Evolutionary conservation across 2,329 filamentous ascomycete genomes (phyloP).

Genomic region (Dothistroma septosporum): DNA sequence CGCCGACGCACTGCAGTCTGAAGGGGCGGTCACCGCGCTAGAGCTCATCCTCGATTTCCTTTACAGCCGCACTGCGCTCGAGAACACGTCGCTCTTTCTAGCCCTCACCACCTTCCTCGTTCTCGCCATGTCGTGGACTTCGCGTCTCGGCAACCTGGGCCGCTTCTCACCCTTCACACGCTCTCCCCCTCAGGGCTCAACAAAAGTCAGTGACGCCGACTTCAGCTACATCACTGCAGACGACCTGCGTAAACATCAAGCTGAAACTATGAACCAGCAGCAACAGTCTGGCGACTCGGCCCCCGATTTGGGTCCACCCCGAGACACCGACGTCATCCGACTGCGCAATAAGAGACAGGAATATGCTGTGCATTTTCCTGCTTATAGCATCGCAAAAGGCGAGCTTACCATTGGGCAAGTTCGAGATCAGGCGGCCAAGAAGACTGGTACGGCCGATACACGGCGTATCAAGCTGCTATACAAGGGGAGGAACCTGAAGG

Average conservation of each 20-base stretch:
- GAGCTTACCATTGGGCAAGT: slow-evolving; percentile 65
- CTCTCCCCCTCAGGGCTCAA: slow-evolving; percentile 35
- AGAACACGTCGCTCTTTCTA: slow-evolving; percentile 33
- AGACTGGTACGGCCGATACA: slow-evolving; percentile 59
- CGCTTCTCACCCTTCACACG: slow-evolving; percentile 50
- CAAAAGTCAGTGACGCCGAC: slow-evolving; percentile 69
- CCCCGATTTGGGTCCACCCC: slow-evolving; percentile 38
- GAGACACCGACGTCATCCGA: slow-evolving; percentile 66
- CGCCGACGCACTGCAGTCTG: slow-evolving; percentile 1
- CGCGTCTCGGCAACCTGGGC: slow-evolving; percentile 43
- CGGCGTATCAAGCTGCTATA: slow-evolving; percentile 64
- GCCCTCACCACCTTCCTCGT: slow-evolving; percentile 37
- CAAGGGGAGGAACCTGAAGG: slow-evolving; percentile 67
- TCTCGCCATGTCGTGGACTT: slow-evolving; percentile 45
- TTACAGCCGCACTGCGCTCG: slow-evolving; percentile 25
- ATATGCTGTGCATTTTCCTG: slow-evolving; percentile 69
- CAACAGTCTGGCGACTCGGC: slow-evolving; percentile 43
- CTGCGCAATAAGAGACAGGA: slow-evolving; percentile 64
- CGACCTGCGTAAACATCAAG: slow-evolving; percentile 51
- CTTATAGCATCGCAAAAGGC: slow-evolving; percentile 70
- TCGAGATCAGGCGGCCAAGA: slow-evolving; percentile 61
- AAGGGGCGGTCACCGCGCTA: slow-evolving; percentile 10
- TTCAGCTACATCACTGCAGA: slow-evolving; percentile 80
- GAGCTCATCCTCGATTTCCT: slow-evolving; percentile 25
- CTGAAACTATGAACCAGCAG: slow-evolving; percentile 27